Evolutionary conservation across 2,329 filamentous ascomycete genomes (phyloP).

Genomic region (Pseudogymnoascus sp.): DNA sequence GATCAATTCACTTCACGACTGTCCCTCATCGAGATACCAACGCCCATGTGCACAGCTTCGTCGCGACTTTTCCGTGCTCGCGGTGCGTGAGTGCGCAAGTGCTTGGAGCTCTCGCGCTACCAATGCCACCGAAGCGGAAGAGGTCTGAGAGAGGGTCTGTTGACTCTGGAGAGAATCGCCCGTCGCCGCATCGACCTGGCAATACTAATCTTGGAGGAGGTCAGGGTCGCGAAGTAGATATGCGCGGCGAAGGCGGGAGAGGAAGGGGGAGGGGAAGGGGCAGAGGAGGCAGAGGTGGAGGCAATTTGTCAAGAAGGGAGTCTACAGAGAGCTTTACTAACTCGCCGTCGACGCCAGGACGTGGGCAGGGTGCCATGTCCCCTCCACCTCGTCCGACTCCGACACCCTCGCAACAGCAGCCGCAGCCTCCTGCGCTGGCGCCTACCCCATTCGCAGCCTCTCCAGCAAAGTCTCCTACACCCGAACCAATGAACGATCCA

Average conservation of each 20-base stretch:
- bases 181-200: slow-evolving; percentile 55
- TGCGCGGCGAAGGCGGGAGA: slow-evolving; percentile 39
- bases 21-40: background rate
- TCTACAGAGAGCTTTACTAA: slow-evolving; percentile 25
- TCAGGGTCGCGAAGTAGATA: slow-evolving; percentile 48
- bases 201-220: slow-evolving; percentile 41
- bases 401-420: slow-evolving; percentile 15
- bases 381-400: slow-evolving; percentile 26
- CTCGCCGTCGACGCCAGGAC: slow-evolving; percentile 22
- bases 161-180: slow-evolving; percentile 41
- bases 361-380: slow-evolving; percentile 29
- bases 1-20: background rate
- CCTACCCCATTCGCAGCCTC: background rate
- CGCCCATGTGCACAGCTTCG: slow-evolving; percentile 1
- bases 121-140: slow-evolving; percentile 26
- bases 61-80: background rate
- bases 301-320: slow-evolving; percentile 25
- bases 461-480: slow-evolving; percentile 21
- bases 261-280: slow-evolving; percentile 42
- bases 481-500: slow-evolving; percentile 25
- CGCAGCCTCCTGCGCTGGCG: background rate
- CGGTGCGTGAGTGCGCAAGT: slow-evolving; percentile 7
- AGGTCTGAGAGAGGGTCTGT: slow-evolving; percentile 28
- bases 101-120: background rate
- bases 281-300: slow-evolving; percentile 22